Percentiles rank a stretch among this genome's conserved stretches.
These are phyloP conservation scores for Yamadazyma takamatsuzukensis DNA, from an alignment of 805 yeast genomes.

Conservation along the genomic window DNA sequence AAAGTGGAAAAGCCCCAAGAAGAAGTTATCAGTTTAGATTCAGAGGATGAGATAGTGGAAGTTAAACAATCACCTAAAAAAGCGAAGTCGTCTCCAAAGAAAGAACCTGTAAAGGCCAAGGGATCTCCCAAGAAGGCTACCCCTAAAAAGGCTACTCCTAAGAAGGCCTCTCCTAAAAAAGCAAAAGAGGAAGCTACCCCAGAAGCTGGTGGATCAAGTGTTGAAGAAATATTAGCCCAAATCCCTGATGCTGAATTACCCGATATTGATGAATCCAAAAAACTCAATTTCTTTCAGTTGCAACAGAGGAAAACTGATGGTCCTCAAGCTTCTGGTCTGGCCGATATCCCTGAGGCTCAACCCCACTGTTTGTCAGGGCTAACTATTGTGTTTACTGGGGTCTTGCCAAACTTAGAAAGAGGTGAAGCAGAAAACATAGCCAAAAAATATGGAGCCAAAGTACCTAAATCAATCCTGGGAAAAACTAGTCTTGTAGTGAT, in stretches of 20 bases:
- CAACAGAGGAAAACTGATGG: slow-evolving; percentile 19
- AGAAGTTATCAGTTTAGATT: slow-evolving; percentile 15
- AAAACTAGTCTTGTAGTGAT: slow-evolving; percentile 86
- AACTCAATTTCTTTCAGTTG: slow-evolving; percentile 53
- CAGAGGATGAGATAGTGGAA: slow-evolving; percentile 11
- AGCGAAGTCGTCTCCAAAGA: slow-evolving; percentile 3
- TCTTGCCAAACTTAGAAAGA: slow-evolving; percentile 74
- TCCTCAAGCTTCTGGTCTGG: slow-evolving; percentile 29
- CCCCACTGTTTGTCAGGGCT: slow-evolving; percentile 85
- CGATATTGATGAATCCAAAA: slow-evolving; percentile 48
- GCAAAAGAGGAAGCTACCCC: slow-evolving; percentile 5
- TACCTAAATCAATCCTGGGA: slow-evolving; percentile 78
- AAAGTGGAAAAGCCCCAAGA: slow-evolving; percentile 6
- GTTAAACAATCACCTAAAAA: slow-evolving; percentile 7
- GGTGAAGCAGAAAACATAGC: slow-evolving; percentile 73
- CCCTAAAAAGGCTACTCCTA: slow-evolving; percentile 4
- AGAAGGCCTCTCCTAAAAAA: slow-evolving; percentile 2
- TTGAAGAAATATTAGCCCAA: slow-evolving; percentile 52
- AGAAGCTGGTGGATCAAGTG: slow-evolving; percentile 28
- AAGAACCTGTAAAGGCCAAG: slow-evolving; percentile 1
- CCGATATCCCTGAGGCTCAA: slow-evolving; percentile 72
- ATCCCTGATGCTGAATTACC: slow-evolving; percentile 77
- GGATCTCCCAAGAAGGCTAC: slow-evolving; percentile 3
- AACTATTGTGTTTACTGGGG: slow-evolving; percentile 92
- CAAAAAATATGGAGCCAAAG: slow-evolving; percentile 85